Evolutionary conservation across 345 rosid genomes (phyloP).

Genomic region (Corchorus olitorius): DNA sequence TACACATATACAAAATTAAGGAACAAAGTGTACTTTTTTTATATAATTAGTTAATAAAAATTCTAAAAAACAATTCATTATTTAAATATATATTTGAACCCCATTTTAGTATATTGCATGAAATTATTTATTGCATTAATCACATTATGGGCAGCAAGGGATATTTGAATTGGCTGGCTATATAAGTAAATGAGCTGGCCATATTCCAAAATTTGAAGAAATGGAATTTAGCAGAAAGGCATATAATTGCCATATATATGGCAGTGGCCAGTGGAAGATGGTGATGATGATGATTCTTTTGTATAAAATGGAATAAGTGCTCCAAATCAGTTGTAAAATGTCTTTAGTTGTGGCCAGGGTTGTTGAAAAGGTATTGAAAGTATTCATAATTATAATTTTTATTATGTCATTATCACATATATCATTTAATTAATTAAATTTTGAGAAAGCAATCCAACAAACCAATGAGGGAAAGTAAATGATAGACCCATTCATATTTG

Average conservation of each 20-base stretch:
- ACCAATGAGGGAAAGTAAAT: neutral
- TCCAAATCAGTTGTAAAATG: neutral
- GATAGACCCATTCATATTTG: neutral
- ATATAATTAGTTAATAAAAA: no score
- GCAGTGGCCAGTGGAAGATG: neutral
- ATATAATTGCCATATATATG: neutral
- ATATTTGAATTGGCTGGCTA: neutral
- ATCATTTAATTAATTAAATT: neutral
- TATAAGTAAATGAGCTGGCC: neutral
- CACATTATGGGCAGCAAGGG: neutral
- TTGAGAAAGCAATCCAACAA: neutral
- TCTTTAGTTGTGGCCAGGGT: neutral
- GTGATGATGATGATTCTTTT: neutral
- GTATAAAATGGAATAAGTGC: neutral
- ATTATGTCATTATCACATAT: neutral
- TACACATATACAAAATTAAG: no score
- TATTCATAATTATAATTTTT: neutral
- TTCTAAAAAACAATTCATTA: no score
- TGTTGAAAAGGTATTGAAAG: conserved; percentile 6
- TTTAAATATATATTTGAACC: no score
- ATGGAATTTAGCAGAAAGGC: neutral
- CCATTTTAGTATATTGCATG: no score
- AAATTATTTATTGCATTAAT: no score
- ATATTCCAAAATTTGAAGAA: neutral
- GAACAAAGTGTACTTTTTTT: no score